phyloP scores from a whole-genome alignment of 176 grass and related monocot species.

The Pharus latifolius region DNA sequence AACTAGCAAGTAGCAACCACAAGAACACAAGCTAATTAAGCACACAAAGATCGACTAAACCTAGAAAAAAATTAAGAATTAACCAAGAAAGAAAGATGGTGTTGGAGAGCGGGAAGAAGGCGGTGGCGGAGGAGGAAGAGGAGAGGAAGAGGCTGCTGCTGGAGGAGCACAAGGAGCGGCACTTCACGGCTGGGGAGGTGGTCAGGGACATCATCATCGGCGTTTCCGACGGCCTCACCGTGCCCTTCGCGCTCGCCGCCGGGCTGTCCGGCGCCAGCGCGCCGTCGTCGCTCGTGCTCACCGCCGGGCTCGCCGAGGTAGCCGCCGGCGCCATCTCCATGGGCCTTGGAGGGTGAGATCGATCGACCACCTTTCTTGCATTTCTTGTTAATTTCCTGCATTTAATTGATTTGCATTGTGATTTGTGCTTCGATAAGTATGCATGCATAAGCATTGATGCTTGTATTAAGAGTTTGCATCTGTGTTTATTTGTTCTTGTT shows the following conservation, averaged over 20 bases:
- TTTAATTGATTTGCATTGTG: not conserved
- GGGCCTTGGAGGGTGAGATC: constrained; percentile 86
- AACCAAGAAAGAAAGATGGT: constrained; percentile 26
- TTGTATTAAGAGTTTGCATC: too few relatives aligned
- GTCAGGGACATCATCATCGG: constrained; percentile 95
- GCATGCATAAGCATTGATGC: not conserved
- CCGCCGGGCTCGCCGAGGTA: constrained; percentile 83
- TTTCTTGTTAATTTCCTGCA: not conserved
- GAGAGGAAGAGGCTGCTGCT: constrained; percentile 53
- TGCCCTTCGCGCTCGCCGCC: constrained; percentile 89
- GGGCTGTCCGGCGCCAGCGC: constrained; percentile 77
- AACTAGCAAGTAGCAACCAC: not conserved
- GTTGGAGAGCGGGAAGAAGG: constrained; percentile 13
- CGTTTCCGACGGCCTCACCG: constrained; percentile 93
- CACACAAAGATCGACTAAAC: not conserved
- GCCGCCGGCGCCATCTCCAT: constrained; percentile 96
- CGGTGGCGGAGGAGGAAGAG: constrained; percentile 18
- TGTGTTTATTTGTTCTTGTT: too few relatives aligned
- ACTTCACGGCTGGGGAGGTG: constrained; percentile 83
- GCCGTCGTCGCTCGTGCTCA: constrained; percentile 72
- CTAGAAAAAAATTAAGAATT: not conserved
- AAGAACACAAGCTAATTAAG: not conserved
- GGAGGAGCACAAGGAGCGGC: constrained; percentile 66
- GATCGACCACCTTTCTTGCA: not conserved
- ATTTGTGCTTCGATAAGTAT: not conserved